These are phyloP conservation scores for Multifurca ochricompacta DNA, from an alignment of 768 basidiomycete genomes.

Conservation along the genomic window DNA sequence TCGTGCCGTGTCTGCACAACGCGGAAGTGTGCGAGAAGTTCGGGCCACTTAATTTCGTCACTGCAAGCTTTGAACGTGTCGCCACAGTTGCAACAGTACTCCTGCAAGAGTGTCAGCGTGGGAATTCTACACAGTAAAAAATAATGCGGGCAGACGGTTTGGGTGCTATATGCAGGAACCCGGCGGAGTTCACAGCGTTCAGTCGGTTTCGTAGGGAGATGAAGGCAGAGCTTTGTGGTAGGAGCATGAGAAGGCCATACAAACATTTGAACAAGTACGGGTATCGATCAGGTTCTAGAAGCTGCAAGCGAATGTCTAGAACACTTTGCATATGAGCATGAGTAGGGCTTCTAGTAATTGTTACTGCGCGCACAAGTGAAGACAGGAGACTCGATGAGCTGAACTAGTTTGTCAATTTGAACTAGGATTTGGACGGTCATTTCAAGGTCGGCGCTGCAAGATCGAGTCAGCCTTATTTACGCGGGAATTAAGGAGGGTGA, in stretches of 20 bases:
- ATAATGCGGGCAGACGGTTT: constrained; percentile 51
- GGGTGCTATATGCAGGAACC: constrained; percentile 85
- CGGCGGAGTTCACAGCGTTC: constrained; percentile 91
- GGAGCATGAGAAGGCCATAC: constrained; percentile 92
- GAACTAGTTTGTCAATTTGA: constrained; percentile 96
- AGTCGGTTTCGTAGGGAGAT: constrained; percentile 89
- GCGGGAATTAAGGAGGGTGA: constrained; percentile 1
- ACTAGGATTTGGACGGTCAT: constrained; percentile 92
- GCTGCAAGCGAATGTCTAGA: constrained; percentile 78
- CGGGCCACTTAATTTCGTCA: constrained; percentile 97
- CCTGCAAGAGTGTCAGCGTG: constrained; percentile 4
- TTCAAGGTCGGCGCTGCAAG: constrained; percentile 82
- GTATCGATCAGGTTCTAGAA: constrained; percentile 94
- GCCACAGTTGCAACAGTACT: constrained; percentile 30
- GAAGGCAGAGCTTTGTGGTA: constrained; percentile 96
- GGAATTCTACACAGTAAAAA: background rate
- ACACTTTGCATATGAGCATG: constrained; percentile 3
- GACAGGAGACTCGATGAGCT: constrained; percentile 95
- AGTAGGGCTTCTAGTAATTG: background rate
- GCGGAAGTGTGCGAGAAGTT: constrained; percentile 88
- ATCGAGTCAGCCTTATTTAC: background rate
- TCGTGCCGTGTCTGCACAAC: constrained; percentile 85
- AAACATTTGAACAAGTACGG: constrained; percentile 96
- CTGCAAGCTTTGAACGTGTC: constrained; percentile 67
- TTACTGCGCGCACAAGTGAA: constrained; percentile 74